Conservation (phyloP, 2,329 filamentous ascomycete species). For the Colletotrichum lini region DNA sequence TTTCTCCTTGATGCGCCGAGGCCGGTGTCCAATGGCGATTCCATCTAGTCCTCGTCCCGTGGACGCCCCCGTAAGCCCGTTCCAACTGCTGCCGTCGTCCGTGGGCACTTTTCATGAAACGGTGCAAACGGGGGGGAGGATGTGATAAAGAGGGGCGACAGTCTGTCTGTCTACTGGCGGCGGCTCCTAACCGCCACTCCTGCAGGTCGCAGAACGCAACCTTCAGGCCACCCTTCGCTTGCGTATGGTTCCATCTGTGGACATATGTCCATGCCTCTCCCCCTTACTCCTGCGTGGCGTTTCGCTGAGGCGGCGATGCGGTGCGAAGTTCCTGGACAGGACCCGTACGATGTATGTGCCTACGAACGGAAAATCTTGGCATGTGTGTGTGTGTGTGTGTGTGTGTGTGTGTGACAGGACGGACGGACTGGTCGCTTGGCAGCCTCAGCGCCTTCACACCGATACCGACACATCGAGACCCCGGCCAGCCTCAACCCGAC, state of each 20-base stretch:
- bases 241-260: too few relatives aligned
- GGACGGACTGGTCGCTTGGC: conserved; percentile 16
- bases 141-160: too few relatives aligned
- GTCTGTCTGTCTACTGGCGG: background rate
- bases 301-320: conserved; percentile 11
- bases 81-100: conserved; percentile 10
- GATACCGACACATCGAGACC: conserved; percentile 12
- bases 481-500: background rate
- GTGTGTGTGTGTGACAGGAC: too few relatives aligned
- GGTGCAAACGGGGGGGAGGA: too few relatives aligned
- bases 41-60: conserved; percentile 3
- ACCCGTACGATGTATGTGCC: too few relatives aligned
- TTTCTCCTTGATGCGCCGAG: conserved; percentile 35
- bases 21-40: conserved; percentile 10
- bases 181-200: background rate
- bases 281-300: background rate
- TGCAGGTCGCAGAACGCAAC: conserved; percentile 5
- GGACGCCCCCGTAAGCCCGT: background rate
- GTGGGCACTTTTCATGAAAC: conserved; percentile 39
- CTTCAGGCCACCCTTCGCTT: background rate
- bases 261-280: background rate
- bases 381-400: background rate
- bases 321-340: background rate
- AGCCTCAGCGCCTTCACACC: background rate
- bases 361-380: too few relatives aligned